A percentile compares a stretch with the other conserved stretches of the same genome.
Evolutionary conservation across 257 asterid species (phyloP).

Genomic region (Haberlea rhodopensis): DNA sequence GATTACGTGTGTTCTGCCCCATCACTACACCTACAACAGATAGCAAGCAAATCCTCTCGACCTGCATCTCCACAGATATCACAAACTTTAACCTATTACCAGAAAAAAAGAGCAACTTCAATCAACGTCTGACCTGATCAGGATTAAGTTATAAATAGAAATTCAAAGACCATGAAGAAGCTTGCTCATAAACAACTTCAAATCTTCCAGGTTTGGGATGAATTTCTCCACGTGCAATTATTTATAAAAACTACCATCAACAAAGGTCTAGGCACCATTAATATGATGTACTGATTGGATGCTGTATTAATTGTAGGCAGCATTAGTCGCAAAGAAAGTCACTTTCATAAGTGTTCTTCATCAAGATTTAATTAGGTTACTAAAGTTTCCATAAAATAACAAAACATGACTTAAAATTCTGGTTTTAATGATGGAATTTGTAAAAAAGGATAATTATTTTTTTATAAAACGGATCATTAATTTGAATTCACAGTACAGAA

Average conservation of each 20-base stretch:
- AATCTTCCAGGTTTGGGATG: conserved; percentile 11
- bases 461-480: background rate
- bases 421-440: conserved; percentile 2
- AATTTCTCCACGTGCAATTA: conserved; percentile 5
- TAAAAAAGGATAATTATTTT: no score
- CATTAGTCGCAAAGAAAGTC: background rate
- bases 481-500: background rate
- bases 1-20: conserved; percentile 98
- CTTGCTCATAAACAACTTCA: conserved; percentile 18
- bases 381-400: background rate
- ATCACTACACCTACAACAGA: conserved; percentile 79
- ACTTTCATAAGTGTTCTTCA: conserved; percentile 2
- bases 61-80: conserved; percentile 98
- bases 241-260: conserved; percentile 4
- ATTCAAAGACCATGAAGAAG: conserved; percentile 9
- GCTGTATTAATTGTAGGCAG: background rate
- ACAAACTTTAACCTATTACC: conserved; percentile 85
- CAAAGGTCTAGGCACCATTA: conserved; percentile 9
- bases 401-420: background rate
- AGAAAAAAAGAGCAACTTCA: conserved; percentile 25
- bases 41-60: conserved; percentile 83
- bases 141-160: conserved; percentile 6
- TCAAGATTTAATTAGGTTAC: conserved; percentile 4
- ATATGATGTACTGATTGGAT: background rate
- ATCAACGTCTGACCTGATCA: conserved; percentile 19